These are phyloP conservation scores for Phytophthora citrophthora DNA, from an alignment of 352 stramenopile species.

Conservation along the genomic window DNA sequence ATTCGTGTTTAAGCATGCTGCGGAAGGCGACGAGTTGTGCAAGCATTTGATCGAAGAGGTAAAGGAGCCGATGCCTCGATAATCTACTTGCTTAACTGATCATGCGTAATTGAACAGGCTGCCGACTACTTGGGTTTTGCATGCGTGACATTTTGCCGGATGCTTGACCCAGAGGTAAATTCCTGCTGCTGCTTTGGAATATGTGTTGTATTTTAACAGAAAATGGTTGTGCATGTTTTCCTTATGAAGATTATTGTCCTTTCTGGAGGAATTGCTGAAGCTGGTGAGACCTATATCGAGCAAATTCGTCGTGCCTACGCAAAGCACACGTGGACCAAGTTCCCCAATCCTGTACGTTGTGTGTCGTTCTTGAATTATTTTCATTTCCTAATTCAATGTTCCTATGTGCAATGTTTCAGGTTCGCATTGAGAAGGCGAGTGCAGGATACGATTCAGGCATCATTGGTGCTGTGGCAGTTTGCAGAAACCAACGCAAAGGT, in stretches of 20 bases:
- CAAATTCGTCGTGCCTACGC: constrained; percentile 60
- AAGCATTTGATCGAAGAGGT: constrained; percentile 76
- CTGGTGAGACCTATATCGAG: constrained; percentile 72
- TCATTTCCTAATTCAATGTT: neutral
- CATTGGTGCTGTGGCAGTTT: constrained; percentile 74
- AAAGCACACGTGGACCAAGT: constrained; percentile 80
- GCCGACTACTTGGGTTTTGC: constrained; percentile 86
- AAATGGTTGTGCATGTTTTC: neutral
- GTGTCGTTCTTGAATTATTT: constrained; percentile 4
- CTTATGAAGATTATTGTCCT: constrained; percentile 75
- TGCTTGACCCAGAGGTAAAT: constrained; percentile 74
- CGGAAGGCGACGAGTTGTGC: constrained; percentile 71
- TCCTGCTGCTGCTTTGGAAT: neutral
- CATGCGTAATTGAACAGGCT: constrained; percentile 38
- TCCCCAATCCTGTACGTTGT: constrained; percentile 68
- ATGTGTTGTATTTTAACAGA: neutral
- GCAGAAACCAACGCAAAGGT: constrained; percentile 28
- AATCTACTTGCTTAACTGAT: constrained; percentile 2
- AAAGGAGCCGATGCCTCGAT: neutral
- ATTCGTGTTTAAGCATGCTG: constrained; percentile 74
- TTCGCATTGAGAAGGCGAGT: constrained; percentile 79
- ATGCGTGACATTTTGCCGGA: constrained; percentile 81
- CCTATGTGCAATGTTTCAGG: constrained; percentile 28
- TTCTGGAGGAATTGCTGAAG: constrained; percentile 77
- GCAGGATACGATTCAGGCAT: constrained; percentile 87